Conservation (phyloP, 2,329 filamentous ascomycete genomes). For the Fusarium albidum region DNA sequence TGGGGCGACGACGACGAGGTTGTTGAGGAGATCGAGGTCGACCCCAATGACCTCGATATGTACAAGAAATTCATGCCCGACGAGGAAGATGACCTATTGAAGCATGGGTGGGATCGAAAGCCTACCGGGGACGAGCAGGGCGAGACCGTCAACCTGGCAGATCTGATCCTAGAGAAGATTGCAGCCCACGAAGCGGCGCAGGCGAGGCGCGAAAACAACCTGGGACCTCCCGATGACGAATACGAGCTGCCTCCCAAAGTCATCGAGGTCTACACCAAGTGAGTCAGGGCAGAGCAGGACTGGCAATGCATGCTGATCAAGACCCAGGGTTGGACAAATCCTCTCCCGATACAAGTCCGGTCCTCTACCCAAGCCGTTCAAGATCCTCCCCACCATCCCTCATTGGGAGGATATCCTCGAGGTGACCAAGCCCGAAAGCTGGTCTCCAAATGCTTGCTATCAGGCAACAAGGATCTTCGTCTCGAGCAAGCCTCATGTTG, state of each 20-base stretch:
- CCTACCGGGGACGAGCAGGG: conserved; percentile 55
- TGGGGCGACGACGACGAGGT: conserved; percentile 83
- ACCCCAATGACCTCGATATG: conserved; percentile 86
- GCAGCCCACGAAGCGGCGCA: conserved; percentile 84
- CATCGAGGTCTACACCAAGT: conserved; percentile 93
- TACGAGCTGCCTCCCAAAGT: conserved; percentile 90
- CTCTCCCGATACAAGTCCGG: conserved; percentile 94
- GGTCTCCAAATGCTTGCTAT: conserved; percentile 81
- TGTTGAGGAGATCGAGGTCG: conserved; percentile 79
- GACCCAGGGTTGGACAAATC: conserved; percentile 77
- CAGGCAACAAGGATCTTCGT: conserved; percentile 94
- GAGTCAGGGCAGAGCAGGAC: conserved; percentile 36
- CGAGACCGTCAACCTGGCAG: conserved; percentile 81
- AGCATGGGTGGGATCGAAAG: conserved; percentile 66
- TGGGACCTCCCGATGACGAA: conserved; percentile 75
- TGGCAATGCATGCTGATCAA: conserved; percentile 18
- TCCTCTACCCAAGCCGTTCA: conserved; percentile 97
- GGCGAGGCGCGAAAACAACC: conserved; percentile 46
- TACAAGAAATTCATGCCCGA: conserved; percentile 90
- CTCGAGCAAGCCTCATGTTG: conserved; percentile 79
- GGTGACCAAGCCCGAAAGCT: conserved; percentile 80
- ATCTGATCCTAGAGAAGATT: conserved; percentile 94
- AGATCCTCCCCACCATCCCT: conserved; percentile 90
- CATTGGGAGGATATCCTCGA: conserved; percentile 89
- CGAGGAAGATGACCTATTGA: conserved; percentile 76